Evolutionary conservation across 805 yeast genomes (phyloP).

Genomic region (Starmerella roubikii): DNA sequence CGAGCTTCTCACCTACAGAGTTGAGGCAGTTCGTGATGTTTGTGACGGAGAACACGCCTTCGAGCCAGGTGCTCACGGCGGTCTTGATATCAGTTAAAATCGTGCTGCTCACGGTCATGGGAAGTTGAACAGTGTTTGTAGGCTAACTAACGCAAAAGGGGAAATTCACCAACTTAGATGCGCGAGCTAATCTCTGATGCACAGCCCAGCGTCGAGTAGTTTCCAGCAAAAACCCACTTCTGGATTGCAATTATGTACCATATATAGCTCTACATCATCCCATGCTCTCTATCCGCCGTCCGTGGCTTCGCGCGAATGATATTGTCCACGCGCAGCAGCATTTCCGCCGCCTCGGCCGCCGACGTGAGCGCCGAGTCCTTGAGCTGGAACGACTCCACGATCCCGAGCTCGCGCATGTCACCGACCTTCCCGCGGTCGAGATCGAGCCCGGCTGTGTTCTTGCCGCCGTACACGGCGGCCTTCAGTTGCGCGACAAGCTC

Average conservation of each 20-base stretch:
- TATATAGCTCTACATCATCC: conserved; percentile 12
- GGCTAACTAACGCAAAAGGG: too few relatives aligned
- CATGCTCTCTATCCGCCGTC: conserved; percentile 54
- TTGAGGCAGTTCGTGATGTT: conserved; percentile 4
- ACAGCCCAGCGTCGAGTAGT: too few relatives aligned
- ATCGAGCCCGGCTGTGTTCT: conserved; percentile 83
- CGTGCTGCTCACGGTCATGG: too few relatives aligned
- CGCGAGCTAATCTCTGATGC: too few relatives aligned
- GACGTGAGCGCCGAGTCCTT: conserved; percentile 87
- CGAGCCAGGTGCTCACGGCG: not conserved
- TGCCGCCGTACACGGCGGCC: conserved; percentile 82
- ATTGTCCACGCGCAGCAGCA: conserved; percentile 87
- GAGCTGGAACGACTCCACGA: conserved; percentile 84
- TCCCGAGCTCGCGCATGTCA: conserved; percentile 88
- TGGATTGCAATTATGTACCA: too few relatives aligned
- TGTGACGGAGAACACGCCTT: conserved; percentile 4
- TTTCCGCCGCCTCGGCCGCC: conserved; percentile 98
- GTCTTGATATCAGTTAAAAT: not conserved
- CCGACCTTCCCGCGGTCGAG: conserved; percentile 71
- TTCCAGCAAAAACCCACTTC: too few relatives aligned
- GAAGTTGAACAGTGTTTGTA: too few relatives aligned
- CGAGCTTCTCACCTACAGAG: not conserved
- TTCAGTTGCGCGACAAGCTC: conserved; percentile 84
- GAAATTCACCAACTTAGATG: too few relatives aligned
- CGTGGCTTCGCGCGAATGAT: conserved; percentile 95